Evolutionary conservation across 2,329 filamentous ascomycete genomes (phyloP), one percentile per base, ranked within the genome.

Genomic region (Basipetospora sp.): DNA sequence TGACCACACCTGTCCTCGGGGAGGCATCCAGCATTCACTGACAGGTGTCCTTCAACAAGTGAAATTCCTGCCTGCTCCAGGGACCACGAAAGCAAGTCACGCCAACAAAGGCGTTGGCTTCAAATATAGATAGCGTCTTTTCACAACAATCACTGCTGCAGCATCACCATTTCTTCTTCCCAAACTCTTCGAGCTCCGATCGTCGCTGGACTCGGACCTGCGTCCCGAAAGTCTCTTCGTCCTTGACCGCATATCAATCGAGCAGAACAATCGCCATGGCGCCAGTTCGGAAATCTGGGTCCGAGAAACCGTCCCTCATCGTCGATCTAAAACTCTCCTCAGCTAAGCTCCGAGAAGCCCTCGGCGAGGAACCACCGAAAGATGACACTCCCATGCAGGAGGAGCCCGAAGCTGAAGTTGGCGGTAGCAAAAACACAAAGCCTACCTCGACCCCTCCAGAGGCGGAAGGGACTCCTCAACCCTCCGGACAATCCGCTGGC

Each of bases 261-360:
- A 6, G 13, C 29, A 8, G 8, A 14, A 31, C 31, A 40, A 37
- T 29, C 37, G 22, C 30, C 31, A 43, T 45, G 39, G 34, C 41
- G 19, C 25, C 34, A 15, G 25, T 38, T 35, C 36, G 40, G 26
- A 38, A 43, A 39, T 31, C 49, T 39, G 56, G 31, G 3, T 22
- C 15, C 17, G 4, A 16, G 28, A 39, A 54, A 47, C 36, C 40
- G 11, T 44, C 43, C 25, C 48, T 63, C 36, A 41, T 74, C 42
- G 54, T 77, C 49, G 74, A 62, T 6, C 54, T 78, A 39, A 69
- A 62, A 47, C 59, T 77, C 34, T 49, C 65, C 16, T 56, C 71
- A 30, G 51, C 60, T 14, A 62, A 57, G 44, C 59, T 80, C 37
- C 65, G 65, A 46, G 60, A 62, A 36, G 57, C 76, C 36, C 45